A percentile compares a stretch with the other conserved stretches of the same genome.
These are phyloP conservation scores for Eucalyptus coolabah DNA, from an alignment of 345 rosid species.

Conservation along the genomic window DNA sequence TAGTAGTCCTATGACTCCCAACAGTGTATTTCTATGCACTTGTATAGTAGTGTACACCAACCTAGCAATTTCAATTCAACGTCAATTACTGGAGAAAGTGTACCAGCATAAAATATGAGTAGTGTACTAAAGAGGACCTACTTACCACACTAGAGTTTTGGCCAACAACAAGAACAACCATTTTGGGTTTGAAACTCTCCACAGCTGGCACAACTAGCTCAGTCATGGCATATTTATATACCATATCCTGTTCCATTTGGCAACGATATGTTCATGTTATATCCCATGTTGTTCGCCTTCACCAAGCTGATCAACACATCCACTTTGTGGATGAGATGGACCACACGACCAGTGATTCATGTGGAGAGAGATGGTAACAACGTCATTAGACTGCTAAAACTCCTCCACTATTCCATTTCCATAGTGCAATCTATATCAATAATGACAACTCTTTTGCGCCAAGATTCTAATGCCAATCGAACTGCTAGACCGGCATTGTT, in stretches of 20 bases:
- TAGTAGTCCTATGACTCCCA: not conserved
- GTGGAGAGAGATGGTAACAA: constrained; percentile 73
- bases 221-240: constrained; percentile 40
- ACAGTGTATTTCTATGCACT: not conserved
- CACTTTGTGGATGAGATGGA: constrained; percentile 75
- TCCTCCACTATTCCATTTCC: constrained; percentile 87
- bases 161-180: constrained; percentile 66
- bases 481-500: constrained; percentile 73
- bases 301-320: constrained; percentile 62
- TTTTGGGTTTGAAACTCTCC: constrained; percentile 39
- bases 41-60: not conserved
- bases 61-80: not conserved
- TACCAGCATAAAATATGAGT: not conserved
- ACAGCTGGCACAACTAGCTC: constrained; percentile 55
- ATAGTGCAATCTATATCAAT: constrained; percentile 73
- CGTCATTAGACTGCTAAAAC: constrained; percentile 42
- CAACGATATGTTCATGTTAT: constrained; percentile 67
- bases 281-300: constrained; percentile 68
- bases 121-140: not conserved
- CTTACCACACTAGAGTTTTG: constrained; percentile 93
- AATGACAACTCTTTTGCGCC: constrained; percentile 37
- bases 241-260: constrained; percentile 81
- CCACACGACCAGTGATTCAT: constrained; percentile 97
- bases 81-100: not conserved
- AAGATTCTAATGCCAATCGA: constrained; percentile 43